Conservation (phyloP, 2,329 filamentous ascomycete species). For the Fusarium sacchari region DNA sequence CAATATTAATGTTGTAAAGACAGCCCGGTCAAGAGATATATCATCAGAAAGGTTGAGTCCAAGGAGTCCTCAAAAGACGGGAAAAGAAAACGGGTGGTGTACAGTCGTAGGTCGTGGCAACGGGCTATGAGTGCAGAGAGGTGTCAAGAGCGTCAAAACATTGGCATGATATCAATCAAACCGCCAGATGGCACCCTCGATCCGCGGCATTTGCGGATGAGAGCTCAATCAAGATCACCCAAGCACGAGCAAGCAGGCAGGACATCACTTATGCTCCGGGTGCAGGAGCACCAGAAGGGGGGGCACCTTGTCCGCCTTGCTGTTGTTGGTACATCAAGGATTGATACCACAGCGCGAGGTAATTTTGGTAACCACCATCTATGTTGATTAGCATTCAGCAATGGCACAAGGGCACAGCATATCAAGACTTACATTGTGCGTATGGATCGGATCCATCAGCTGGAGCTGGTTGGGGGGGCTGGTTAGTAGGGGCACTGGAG, state of each 20-base stretch:
- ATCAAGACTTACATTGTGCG: conserved; percentile 71
- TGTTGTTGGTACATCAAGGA: conserved; percentile 63
- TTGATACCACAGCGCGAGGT: conserved; percentile 83
- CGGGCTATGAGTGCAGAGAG: conserved; percentile 40
- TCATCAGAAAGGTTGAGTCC: conserved; percentile 43
- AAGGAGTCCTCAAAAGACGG: conserved; percentile 41
- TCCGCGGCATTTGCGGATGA: conserved; percentile 36
- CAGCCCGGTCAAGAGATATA: conserved; percentile 43
- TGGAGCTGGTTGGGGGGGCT: conserved; percentile 56
- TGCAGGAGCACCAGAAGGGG: conserved; percentile 49
- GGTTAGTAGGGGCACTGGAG: conserved; percentile 55
- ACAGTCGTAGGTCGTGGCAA: conserved; percentile 48
- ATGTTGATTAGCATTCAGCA: conserved; percentile 28
- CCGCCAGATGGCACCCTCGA: conserved; percentile 43
- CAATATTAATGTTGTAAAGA: conserved; percentile 41
- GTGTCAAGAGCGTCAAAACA: conserved; percentile 38
- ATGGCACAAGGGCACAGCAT: not conserved
- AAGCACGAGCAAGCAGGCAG: conserved; percentile 43
- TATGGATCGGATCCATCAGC: conserved; percentile 73
- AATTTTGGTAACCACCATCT: conserved; percentile 86
- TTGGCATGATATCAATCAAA: conserved; percentile 47
- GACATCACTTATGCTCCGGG: conserved; percentile 52
- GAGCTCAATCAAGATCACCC: conserved; percentile 49
- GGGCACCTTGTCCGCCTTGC: conserved; percentile 51
- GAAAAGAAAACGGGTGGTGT: conserved; percentile 42